phyloP scores from a whole-genome alignment of 306 rosid species.

The Luffa aegyptiaca region DNA sequence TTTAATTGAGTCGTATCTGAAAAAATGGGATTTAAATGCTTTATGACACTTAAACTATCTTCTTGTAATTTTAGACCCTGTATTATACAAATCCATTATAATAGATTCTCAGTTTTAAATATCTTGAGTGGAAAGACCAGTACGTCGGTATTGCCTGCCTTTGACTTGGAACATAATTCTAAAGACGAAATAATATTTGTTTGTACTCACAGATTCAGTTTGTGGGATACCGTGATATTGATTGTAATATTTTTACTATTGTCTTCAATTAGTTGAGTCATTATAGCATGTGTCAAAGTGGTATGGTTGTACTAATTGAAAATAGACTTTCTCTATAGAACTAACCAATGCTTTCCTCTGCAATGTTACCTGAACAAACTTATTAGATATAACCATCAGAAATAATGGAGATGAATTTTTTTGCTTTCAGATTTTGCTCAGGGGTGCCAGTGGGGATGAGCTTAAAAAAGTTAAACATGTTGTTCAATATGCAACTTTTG shows the following conservation, averaged over 20 bases:
- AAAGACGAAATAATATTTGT: neutral
- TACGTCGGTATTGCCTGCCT: neutral
- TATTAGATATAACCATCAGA: neutral
- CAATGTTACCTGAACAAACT: neutral
- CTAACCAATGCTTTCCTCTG: neutral
- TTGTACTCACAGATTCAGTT: neutral
- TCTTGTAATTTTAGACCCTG: neutral
- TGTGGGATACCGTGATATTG: neutral
- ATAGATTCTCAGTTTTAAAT: neutral
- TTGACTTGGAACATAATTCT: neutral
- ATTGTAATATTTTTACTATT: neutral
- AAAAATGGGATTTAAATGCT: neutral
- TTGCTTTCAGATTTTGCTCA: constrained; percentile 67
- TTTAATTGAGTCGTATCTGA: neutral
- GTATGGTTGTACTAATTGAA: neutral
- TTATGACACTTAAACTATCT: neutral
- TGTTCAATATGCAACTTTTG: constrained; percentile 91
- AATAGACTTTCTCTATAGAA: neutral
- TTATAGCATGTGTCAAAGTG: neutral
- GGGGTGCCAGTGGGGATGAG: constrained; percentile 79
- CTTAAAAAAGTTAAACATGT: constrained; percentile 91
- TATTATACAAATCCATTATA: neutral
- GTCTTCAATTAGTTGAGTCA: neutral
- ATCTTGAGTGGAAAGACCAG: neutral
- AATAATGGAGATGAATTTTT: constrained; percentile 10